A percentile compares a stretch with the other conserved stretches of the same genome.
phyloP scores from a whole-genome alignment of 2,329 filamentous ascomycete species.

The Fusarium sp. region DNA sequence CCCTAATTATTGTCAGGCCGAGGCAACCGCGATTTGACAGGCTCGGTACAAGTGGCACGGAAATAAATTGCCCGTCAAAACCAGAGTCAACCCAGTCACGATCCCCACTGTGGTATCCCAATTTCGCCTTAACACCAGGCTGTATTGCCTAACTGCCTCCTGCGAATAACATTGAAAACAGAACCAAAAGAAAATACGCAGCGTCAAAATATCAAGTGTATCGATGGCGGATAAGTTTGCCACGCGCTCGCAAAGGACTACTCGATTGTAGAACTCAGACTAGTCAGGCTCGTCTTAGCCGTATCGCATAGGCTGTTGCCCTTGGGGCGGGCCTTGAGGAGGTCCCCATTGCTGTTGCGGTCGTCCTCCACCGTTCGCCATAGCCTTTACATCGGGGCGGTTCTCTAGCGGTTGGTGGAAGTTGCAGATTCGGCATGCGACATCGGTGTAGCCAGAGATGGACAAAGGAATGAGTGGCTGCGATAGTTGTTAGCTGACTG shows the following conservation, averaged over 20 bases:
- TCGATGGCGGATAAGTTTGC: background rate
- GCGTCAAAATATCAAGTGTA: background rate
- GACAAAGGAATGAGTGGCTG: conserved; percentile 80
- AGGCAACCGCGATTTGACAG: background rate
- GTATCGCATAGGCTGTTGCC: conserved; percentile 48
- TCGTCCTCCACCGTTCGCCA: conserved; percentile 58
- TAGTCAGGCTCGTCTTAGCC: conserved; percentile 25
- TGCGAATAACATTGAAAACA: background rate
- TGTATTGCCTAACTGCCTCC: conserved; percentile 13
- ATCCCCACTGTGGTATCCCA: conserved; percentile 15
- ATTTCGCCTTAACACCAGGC: conserved; percentile 38
- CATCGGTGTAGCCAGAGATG: conserved; percentile 73
- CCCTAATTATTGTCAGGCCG: background rate
- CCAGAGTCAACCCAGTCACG: conserved; percentile 1
- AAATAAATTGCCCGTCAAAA: background rate
- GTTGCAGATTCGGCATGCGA: conserved; percentile 80
- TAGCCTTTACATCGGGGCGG: conserved; percentile 66
- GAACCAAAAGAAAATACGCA: background rate
- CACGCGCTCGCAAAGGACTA: background rate
- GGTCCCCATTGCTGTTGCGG: conserved; percentile 50
- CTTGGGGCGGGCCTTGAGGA: conserved; percentile 50
- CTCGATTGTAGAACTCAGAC: background rate
- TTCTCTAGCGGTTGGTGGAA: conserved; percentile 75
- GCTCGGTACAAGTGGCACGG: background rate
- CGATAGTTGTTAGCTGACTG: conserved; percentile 28